A percentile compares a stretch with the other conserved stretches of the same genome.
Evolutionary conservation across 345 rosid species (phyloP).

Genomic region (Arabis alpina): DNA sequence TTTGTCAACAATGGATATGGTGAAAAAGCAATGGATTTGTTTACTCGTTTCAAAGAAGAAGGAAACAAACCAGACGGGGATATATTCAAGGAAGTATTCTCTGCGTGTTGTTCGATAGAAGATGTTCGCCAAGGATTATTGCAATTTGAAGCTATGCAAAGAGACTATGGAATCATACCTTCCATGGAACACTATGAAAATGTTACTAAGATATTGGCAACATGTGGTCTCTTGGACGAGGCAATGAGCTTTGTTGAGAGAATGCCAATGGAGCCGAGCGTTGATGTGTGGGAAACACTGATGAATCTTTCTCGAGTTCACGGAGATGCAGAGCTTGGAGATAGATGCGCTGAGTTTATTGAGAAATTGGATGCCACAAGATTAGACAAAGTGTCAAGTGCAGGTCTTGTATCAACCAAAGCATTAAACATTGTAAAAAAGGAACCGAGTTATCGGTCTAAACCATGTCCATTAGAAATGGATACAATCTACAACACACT

Average conservation of each 20-base stretch:
- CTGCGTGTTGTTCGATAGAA: conserved; percentile 56
- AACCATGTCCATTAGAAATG: neutral
- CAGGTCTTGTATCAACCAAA: conserved; percentile 17
- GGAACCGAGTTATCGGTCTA: neutral
- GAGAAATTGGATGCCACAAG: conserved; percentile 16
- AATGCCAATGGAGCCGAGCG: conserved; percentile 45
- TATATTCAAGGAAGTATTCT: conserved; percentile 58
- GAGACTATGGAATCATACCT: conserved; percentile 57
- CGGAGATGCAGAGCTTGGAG: neutral
- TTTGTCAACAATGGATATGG: conserved; percentile 63
- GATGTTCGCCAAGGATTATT: conserved; percentile 63
- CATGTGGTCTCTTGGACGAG: conserved; percentile 63
- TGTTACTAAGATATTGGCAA: conserved; percentile 65
- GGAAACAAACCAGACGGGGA: conserved; percentile 63
- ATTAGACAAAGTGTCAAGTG: conserved; percentile 12
- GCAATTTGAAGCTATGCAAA: conserved; percentile 67
- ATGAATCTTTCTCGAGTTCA: neutral
- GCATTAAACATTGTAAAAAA: no score
- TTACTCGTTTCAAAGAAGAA: conserved; percentile 57
- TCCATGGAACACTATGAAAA: conserved; percentile 61
- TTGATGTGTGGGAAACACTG: conserved; percentile 3
- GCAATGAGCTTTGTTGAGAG: conserved; percentile 64
- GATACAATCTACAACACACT: conserved; percentile 2
- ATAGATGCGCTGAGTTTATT: conserved; percentile 15
- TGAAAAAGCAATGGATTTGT: conserved; percentile 73